These are phyloP conservation scores for Exophiala sp. DNA, from an alignment of 2,329 filamentous ascomycete genomes.

Conservation along the genomic window DNA sequence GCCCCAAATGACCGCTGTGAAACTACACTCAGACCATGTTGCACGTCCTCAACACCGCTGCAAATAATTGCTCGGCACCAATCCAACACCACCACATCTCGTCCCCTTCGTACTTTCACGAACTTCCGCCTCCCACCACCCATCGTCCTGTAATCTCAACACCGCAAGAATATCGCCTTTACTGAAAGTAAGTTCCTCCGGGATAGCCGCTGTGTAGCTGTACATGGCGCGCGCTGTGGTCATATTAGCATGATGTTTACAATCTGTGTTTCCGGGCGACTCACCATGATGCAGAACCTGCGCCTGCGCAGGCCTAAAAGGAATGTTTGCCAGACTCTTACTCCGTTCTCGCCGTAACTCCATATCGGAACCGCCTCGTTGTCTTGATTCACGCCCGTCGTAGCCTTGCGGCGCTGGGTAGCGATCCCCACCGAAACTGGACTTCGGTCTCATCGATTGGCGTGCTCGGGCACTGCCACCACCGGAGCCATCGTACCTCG, in stretches of 20 bases:
- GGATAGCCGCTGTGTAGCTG: conserved; percentile 89
- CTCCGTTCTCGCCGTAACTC: conserved; percentile 54
- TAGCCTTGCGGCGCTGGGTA: conserved; percentile 28
- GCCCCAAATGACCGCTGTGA: not conserved
- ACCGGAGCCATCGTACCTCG: conserved; percentile 51
- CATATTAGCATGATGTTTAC: conserved; percentile 24
- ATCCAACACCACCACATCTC: conserved; percentile 51
- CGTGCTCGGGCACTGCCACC: conserved; percentile 41
- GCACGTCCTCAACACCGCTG: conserved; percentile 50
- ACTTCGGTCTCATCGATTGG: conserved; percentile 51
- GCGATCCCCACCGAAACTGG: conserved; percentile 51
- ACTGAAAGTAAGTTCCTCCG: conserved; percentile 85
- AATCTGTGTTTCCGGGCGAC: conserved; percentile 37
- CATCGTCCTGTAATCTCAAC: conserved; percentile 88
- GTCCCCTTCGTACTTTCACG: conserved; percentile 57
- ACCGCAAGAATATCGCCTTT: conserved; percentile 92
- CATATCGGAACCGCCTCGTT: conserved; percentile 41
- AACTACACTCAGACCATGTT: not conserved
- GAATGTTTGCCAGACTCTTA: conserved; percentile 72
- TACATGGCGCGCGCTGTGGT: conserved; percentile 82
- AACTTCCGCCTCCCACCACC: conserved; percentile 97
- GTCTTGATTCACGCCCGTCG: conserved; percentile 24
- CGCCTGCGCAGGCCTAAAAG: conserved; percentile 33
- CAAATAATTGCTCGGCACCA: conserved; percentile 66
- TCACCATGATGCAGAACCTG: conserved; percentile 89